These are phyloP conservation scores for Tuctoria greenei DNA, from an alignment of 176 grass and related monocot genomes.

Conservation along the genomic window DNA sequence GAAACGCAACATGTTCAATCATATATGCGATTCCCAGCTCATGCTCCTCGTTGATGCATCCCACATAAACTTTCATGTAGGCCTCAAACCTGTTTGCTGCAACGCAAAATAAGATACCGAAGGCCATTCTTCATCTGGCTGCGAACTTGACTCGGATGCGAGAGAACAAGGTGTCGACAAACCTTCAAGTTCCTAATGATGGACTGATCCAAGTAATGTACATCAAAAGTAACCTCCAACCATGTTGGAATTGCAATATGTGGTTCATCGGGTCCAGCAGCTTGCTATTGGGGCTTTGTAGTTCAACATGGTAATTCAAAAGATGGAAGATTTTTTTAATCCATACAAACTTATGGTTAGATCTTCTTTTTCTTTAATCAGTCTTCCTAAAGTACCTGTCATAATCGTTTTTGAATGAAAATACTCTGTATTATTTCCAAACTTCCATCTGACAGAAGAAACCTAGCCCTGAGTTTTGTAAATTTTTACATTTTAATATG, in stretches of 20 bases:
- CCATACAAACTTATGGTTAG: no score
- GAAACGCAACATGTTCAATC: conserved; percentile 98
- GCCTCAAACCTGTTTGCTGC: conserved; percentile 96
- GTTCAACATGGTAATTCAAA: no score
- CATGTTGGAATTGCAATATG: conserved; percentile 82
- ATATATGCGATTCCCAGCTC: conserved; percentile 99
- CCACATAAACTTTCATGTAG: conserved; percentile 99
- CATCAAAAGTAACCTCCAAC: conserved; percentile 69
- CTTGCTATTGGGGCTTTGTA: no score
- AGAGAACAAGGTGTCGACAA: conserved; percentile 70
- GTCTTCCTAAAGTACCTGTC: no score
- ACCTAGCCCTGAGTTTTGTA: no score
- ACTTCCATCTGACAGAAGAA: no score
- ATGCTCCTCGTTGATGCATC: conserved; percentile 83
- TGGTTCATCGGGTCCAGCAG: conserved; percentile 85
- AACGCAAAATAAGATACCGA: conserved; percentile 87
- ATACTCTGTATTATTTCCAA: no score
- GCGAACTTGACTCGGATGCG: conserved; percentile 74
- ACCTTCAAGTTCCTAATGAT: conserved; percentile 50
- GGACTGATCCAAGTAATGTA: conserved; percentile 46
- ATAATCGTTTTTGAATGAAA: no score
- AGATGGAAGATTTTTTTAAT: no score
- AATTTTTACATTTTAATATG: no score
- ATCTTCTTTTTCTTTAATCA: no score
- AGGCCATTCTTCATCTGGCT: conserved; percentile 90